phyloP scores from a whole-genome alignment of 371 early-diverging fungal genomes.

The Mortierella sp. region DNA sequence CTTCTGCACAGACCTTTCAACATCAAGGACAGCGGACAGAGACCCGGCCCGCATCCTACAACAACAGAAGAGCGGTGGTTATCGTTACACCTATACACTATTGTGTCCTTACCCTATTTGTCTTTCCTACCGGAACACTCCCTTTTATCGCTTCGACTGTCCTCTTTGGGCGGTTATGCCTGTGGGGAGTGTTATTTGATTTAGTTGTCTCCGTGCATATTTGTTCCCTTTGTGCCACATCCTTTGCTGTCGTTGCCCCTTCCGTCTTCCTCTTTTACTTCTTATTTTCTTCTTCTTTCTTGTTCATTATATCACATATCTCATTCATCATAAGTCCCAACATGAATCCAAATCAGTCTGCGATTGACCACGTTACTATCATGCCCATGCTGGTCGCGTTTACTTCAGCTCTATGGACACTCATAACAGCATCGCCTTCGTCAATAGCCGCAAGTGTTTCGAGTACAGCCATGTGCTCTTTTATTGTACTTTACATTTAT shows the following conservation, averaged over 20 bases:
- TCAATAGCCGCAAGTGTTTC: slow-evolving; percentile 9
- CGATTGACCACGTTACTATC: slow-evolving; percentile 5
- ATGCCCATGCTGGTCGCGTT: slow-evolving; percentile 6
- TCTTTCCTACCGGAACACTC: too few relatives aligned
- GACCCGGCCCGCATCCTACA: too few relatives aligned
- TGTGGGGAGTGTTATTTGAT: neutral
- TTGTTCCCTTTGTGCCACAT: neutral
- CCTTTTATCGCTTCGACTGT: neutral
- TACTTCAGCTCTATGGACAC: slow-evolving; percentile 23
- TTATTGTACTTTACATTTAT: slow-evolving; percentile 11
- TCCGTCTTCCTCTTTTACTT: neutral
- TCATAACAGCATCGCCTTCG: slow-evolving; percentile 12
- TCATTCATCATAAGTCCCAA: neutral
- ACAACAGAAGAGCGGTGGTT: too few relatives aligned
- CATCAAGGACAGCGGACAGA: too few relatives aligned
- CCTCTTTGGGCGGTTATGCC: neutral
- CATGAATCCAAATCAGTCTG: neutral
- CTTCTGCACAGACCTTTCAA: too few relatives aligned
- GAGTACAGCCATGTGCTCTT: slow-evolving; percentile 6
- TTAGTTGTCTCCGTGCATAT: neutral
- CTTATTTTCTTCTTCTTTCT: neutral
- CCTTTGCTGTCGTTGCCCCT: neutral
- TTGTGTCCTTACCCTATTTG: too few relatives aligned
- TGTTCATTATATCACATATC: neutral
- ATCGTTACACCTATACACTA: too few relatives aligned